Evolutionary conservation across 2,329 filamentous ascomycete genomes (phyloP), one percentile per base, ranked within the genome.

Genomic region (Nothopassalora personata): DNA sequence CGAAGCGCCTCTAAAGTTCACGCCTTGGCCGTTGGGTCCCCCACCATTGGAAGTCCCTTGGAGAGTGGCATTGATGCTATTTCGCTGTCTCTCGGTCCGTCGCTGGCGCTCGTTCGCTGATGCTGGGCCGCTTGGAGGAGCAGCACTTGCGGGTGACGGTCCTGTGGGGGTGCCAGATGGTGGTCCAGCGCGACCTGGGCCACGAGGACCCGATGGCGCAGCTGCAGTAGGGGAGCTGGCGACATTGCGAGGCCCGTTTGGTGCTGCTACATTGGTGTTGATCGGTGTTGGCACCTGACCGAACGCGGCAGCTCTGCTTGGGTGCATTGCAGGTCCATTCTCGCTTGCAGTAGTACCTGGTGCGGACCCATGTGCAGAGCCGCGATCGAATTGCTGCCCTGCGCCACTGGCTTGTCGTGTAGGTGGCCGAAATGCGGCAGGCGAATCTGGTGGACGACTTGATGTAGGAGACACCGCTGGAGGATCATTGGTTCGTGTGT

Each of bases 1-100:
- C n/a, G 67, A 65, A 33, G 70, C 71, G 10, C 72, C 72, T 50
- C 71, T 63, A 57, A 73, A 69, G 36, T 67, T 68, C 18, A 70
- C 65, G 48, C 66, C 64, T 60, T 68, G 68, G 28, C 59, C 53
- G 27, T 59, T 53, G 7, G 65, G 56, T 9, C 52, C 57, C 28
- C 58, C 52, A 10, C 55, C 57, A 46, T 50, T 60, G 19, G 55
- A 63, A 34, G 59, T 50, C 23, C 63, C 57, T 59, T 66, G 62
- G 52, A 67, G 34, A n/a, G 66, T 62, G n/a, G 67, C 62, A 51
- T 69, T 69, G 65, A 71, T 67, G 47, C 63, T 62, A 15, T 60
- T 60, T 33, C 66, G 60, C 53, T 70, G 66, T 43, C 68, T 54
- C 27, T 67, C 61, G 33, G 55, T 59, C 27, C 62, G 58, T 49